Percentiles rank a stretch among this genome's conserved stretches.
phyloP scores from a whole-genome alignment of 2,329 filamentous ascomycete genomes.

The Fusarium praegraminearum region DNA sequence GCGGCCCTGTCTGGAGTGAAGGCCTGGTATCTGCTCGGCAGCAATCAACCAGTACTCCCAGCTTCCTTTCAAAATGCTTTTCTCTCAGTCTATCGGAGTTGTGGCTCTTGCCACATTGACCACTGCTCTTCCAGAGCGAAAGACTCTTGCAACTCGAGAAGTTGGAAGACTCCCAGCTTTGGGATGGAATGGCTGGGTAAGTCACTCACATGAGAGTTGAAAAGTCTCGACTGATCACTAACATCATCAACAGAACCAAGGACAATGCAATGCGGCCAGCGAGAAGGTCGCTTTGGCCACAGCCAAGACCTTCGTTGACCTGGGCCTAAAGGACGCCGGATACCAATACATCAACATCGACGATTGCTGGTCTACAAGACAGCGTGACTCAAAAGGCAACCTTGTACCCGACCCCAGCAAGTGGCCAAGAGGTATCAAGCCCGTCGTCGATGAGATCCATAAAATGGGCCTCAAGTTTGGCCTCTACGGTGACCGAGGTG shows the following conservation, averaged over 20 bases:
- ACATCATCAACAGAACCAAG: slow-evolving; percentile 12
- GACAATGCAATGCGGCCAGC: slow-evolving; percentile 26
- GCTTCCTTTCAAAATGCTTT: slow-evolving; percentile 7
- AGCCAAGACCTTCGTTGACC: slow-evolving; percentile 20
- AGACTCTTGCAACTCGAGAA: slow-evolving; percentile 14
- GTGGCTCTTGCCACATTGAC: slow-evolving; percentile 21
- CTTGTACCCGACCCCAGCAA: slow-evolving; percentile 24
- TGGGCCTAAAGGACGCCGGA: slow-evolving; percentile 25
- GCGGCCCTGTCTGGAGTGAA: not conserved
- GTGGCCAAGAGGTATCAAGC: slow-evolving; percentile 31
- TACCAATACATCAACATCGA: slow-evolving; percentile 31
- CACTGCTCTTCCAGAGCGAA: slow-evolving; percentile 11
- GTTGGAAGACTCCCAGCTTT: slow-evolving; percentile 26
- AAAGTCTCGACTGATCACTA: not conserved
- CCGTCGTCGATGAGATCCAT: slow-evolving; percentile 26
- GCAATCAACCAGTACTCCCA: not conserved
- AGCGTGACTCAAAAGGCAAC: slow-evolving; percentile 24
- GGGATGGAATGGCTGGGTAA: slow-evolving; percentile 29
- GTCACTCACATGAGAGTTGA: not conserved
- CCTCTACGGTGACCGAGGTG: slow-evolving; percentile 16
- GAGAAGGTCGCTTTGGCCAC: slow-evolving; percentile 28
- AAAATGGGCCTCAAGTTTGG: slow-evolving; percentile 30
- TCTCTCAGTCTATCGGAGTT: slow-evolving; percentile 21
- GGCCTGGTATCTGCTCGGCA: not conserved
- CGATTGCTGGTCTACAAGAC: slow-evolving; percentile 30